A percentile compares a stretch with the other conserved stretches of the same genome.
phyloP scores from a whole-genome alignment of 352 stramenopile genomes.

The Pythium aristosporum region DNA sequence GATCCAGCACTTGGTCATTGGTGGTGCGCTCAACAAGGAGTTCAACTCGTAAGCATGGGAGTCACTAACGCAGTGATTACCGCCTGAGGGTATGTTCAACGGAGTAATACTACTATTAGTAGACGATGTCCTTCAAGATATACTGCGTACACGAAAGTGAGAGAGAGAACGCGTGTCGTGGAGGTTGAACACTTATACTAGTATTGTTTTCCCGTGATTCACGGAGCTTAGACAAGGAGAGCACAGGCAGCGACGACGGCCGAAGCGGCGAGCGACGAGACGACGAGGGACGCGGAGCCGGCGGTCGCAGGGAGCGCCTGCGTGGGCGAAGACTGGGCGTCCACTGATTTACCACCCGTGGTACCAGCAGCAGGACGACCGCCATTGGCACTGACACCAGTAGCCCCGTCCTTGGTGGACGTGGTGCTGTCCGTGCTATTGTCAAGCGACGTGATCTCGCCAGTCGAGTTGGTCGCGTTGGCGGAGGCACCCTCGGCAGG shows the following conservation, averaged over 20 bases:
- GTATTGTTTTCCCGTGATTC: neutral
- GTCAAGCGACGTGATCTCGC: neutral
- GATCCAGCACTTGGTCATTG: slow-evolving; percentile 97
- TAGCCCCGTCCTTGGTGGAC: neutral
- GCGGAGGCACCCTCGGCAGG: neutral
- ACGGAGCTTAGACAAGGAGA: neutral
- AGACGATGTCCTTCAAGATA: too few species aligned
- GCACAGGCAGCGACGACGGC: neutral
- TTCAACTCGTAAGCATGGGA: slow-evolving; percentile 54
- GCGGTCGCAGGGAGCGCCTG: slow-evolving; percentile 3
- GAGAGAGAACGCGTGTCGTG: too few species aligned
- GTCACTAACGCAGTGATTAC: too few species aligned
- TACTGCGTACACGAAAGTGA: too few species aligned
- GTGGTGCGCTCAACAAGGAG: slow-evolving; percentile 94
- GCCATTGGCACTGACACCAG: neutral
- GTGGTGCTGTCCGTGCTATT: neutral
- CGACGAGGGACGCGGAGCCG: neutral
- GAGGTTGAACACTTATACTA: neutral
- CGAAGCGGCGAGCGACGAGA: neutral
- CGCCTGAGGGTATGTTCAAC: too few species aligned
- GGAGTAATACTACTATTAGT: neutral
- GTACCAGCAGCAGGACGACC: neutral
- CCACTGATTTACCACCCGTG: neutral
- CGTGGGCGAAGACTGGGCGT: neutral
- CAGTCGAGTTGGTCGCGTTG: slow-evolving; percentile 3